Base-by-base conservation (phyloP, 1,284 basidiomycete genomes). In the Puccinia sorghi region DNA sequence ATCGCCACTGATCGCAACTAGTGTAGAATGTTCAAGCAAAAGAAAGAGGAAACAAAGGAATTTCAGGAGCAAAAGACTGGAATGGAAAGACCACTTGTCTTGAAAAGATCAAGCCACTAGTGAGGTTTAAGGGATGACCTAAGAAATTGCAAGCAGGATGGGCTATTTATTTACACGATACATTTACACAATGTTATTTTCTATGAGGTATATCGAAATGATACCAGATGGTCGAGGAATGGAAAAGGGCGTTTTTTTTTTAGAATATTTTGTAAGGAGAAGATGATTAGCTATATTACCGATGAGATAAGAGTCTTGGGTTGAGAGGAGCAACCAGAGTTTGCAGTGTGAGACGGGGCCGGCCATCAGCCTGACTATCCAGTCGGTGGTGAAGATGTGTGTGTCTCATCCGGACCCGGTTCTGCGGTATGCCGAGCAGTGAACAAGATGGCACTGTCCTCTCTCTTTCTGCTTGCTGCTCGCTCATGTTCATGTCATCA, bases 401-500 rank as follows among this genome's bases (percentile, higher is more conserved):
- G 3, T 20, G 61, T 64, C 61, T 64, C 61, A 64, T 27, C 61
- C 61, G n/a, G n/a, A 64, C 61, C 61, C 61, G 41, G 61, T 64
- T 41, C 22, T 25, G 41, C 37, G 7, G 61, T 3, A 7, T 41
- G 46, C n/a, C 41, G 39, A 17, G 61, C 61, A 22, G 61, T 64
- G 61, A 64, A 46, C 61, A 64, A 41, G 41, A 22, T 4, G 32
- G 4, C 32, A 4, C 32, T 32, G n/a, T n/a, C n/a, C n/a, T n/a
- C n/a, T n/a, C n/a, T n/a, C n/a, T 37, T 6, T 12, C 32, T 20
- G 41, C 12, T 63, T n/a, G 15, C 59, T 27, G 37, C 27, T 41
- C 37, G 59, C 13, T 9, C 17, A 41, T 63, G 43, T 46, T 7
- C 11, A 46, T 46, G 43, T 12, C 15, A 46, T 22, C 1, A 54